These are phyloP conservation scores for Phyllosticta citriasiana DNA, from an alignment of 2,329 filamentous ascomycete genomes.

Conservation along the genomic window DNA sequence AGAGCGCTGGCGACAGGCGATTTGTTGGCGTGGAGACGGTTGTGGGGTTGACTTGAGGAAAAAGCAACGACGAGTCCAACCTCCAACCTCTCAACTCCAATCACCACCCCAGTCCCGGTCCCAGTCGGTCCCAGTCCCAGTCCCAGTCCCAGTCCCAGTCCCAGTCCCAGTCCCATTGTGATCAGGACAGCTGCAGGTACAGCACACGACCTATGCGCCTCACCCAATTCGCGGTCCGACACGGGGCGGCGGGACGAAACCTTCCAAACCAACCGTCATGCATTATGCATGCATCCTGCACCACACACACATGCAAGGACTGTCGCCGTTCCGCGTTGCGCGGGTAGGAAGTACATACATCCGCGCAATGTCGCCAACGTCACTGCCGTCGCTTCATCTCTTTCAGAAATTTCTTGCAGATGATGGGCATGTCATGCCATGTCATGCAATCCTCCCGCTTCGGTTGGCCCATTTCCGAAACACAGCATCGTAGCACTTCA, in stretches of 20 bases:
- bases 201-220: background rate
- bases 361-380: too few relatives aligned
- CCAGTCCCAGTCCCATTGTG: too few relatives aligned
- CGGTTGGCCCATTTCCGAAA: background rate
- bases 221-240: background rate
- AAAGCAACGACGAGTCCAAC: too few relatives aligned
- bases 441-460: background rate
- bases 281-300: background rate
- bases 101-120: background rate
- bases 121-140: too few relatives aligned
- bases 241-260: background rate
- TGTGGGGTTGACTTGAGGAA: too few relatives aligned
- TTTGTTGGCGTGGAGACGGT: too few relatives aligned
- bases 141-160: too few relatives aligned
- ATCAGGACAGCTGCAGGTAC: background rate
- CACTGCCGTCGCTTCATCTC: too few relatives aligned
- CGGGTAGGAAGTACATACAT: background rate
- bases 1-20: too few relatives aligned
- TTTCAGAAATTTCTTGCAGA: background rate
- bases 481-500: background rate
- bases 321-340: background rate
- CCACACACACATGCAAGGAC: background rate
- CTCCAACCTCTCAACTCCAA: background rate
- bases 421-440: background rate
- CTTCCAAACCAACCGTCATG: background rate